Evolutionary conservation across 164 flowering plant species (phyloP), one percentile per base, ranked within the genome.

Genomic region (Aristolochia californica): DNA sequence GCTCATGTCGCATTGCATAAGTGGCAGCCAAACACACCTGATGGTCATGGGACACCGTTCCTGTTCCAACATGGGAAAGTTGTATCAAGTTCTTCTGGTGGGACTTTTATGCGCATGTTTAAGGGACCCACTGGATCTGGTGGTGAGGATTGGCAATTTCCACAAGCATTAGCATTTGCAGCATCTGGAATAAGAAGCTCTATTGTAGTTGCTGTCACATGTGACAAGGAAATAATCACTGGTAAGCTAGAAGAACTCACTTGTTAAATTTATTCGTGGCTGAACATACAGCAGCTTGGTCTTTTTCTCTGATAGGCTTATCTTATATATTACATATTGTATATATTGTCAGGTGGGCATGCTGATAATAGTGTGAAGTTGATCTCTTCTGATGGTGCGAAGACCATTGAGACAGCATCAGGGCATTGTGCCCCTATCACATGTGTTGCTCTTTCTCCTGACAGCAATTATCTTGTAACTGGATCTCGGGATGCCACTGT

Each of bases 11-110:
- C 91, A 53, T 79, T 79, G 55, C 98, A 93, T 70, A 89, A 83
- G 66, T 93, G 98, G 98, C 98, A 93, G 66, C 96, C 98, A 60
- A 93, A 85, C 71, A 93, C 97, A 21, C 98, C 97, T 51, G 97
- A 93, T 83, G 97, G 95, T 30, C 88, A 87, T 64, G 97, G 97
- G 21, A 69, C 78, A 13, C 98, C 98, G 26, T 93, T 93, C 68
- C 84, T 88, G 47, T 93, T 93, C 72, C 90, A 89, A 54, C 98
- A 87, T 72, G 96, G 91, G 55, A 93, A 81, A 69, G 70, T 84
- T 21, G 45, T 69, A 25, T 34, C 80, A 34, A 77, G 73, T 65
- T 76, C 94, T 44, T 58, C 77, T 56, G 77, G 90, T 71, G 96
- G 96, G 64, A 66, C 84, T 53, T 78, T 93, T 60, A 76, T 87